phyloP scores from a whole-genome alignment of 1,284 basidiomycete species.

The Neolentinus lepideus region DNA sequence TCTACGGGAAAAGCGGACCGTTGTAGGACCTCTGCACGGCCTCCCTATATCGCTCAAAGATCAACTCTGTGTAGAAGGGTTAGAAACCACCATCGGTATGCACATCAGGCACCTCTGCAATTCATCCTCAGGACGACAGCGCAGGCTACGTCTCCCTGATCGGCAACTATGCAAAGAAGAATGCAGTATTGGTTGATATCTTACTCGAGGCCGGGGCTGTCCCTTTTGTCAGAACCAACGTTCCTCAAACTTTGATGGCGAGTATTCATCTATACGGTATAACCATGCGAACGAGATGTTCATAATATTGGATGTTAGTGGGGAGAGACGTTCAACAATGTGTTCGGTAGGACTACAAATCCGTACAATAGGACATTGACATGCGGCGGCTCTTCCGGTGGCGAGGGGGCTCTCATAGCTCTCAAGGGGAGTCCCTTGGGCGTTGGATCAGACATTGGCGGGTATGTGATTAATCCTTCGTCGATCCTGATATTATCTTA shows the following conservation, averaged over 20 bases:
- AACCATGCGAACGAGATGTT: too few relatives aligned
- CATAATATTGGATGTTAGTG: constrained; percentile 20
- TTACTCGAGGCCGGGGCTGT: constrained; percentile 35
- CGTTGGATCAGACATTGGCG: constrained; percentile 69
- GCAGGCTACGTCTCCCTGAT: constrained; percentile 25
- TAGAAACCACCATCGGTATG: constrained; percentile 51
- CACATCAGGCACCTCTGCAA: constrained; percentile 11
- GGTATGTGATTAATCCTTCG: constrained; percentile 25
- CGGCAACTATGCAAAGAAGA: constrained; percentile 26
- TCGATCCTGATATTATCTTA: neutral
- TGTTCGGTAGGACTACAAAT: constrained; percentile 44
- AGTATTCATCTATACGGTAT: neutral
- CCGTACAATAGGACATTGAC: constrained; percentile 44
- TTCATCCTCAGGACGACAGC: neutral
- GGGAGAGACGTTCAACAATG: constrained; percentile 30
- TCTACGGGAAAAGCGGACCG: constrained; percentile 28
- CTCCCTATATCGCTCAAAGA: constrained; percentile 51
- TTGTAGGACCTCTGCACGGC: constrained; percentile 45
- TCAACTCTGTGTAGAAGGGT: constrained; percentile 51
- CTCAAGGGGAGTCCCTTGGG: constrained; percentile 60
- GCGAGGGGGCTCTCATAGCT: constrained; percentile 51
- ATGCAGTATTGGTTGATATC: constrained; percentile 33
- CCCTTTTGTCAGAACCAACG: constrained; percentile 41
- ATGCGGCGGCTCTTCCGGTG: constrained; percentile 48
- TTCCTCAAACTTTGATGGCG: constrained; percentile 39